Evolutionary conservation across 805 yeast genomes (phyloP), one percentile per base, ranked within the genome.

Genomic region (Nakazawaea holstii): DNA sequence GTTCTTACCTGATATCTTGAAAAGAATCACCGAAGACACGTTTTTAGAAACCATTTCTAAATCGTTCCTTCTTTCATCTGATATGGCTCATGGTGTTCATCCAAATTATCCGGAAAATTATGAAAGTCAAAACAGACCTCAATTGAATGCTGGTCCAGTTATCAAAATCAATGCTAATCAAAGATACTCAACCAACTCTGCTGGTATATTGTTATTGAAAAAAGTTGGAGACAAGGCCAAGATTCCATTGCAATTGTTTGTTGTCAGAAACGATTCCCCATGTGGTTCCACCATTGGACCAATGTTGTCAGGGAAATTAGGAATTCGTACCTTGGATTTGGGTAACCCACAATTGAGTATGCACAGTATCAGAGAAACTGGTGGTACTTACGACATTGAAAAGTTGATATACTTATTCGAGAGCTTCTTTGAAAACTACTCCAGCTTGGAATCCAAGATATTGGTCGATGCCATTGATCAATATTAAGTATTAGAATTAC

Each of bases 211-310:
- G 3, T 65, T 92, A 46, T 56, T 92, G 43, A 84, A 89, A 60
- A 74, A 80, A 52, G 66, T 86, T 44, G 97, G 95, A 3, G 75
- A 80, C 42, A 57, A 58, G 27, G 82, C 80, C 4, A 67, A 77
- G 55, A 84, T 87, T n/a, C 97, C 97, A 14, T 66, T 92, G 52
- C 99, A 92, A 65, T 65, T 90, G 48, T 89, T 92, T 68, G 97
- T 91, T n/a, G 95, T 86, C 27, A 78, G 92, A 48, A 94, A 92
- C 63, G 96, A 87, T 60, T 82, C 95, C 2, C 88, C 97, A 2
- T 92, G 98, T 67, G 99, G 99, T 2, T 84, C 95, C 1, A 92
- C 99, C 1, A 92, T 92, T 59, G 99, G 98, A 1, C 98, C 98
- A 17, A 87, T 91, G 65, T 70, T 92, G 49, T 84, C 96, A 32